Evolutionary conservation across 2,329 filamentous ascomycete genomes (phyloP), one percentile per base, ranked within the genome.

Genomic region (Volutella citrinella): DNA sequence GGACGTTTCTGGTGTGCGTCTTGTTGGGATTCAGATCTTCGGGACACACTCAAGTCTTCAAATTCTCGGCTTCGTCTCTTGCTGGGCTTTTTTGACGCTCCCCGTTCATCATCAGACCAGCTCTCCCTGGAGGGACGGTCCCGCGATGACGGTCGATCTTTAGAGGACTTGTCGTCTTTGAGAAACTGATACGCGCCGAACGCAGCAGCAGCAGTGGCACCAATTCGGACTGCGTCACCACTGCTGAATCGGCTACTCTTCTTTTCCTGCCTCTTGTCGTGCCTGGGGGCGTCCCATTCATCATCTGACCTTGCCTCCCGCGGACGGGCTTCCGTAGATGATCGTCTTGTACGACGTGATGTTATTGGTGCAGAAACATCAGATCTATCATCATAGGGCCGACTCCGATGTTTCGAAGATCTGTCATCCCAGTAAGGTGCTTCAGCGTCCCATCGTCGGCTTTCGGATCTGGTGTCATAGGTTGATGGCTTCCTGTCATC

Each of bases 61-160:
- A 23, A 27, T 18, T 27, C 28, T 12, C 34, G 29, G 16, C 32
- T 29, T 23, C 20, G 31, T 22, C 34, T 28, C n/a, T n/a, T n/a
- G n/a, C 52, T 61, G 15, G 53, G 55, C 40, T 53, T 55, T 37
- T 51, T 57, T 3, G 48, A 39, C n/a, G 40, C 31, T 13, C 56
- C 46, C 46, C 51, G 51, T 11, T 57, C 56, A 16, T 59, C 64
- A 12, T 53, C 46, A 22, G 38, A 34, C 8, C 42, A 45, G 13
- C 40, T 37, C n/a, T 52, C 46, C 25, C 52, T 32, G 19, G 40
- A 40, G 4, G 32, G 25, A 12, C 39, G 24, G 9, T 49, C 43
- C 30, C 29, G 30, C 9, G 48, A 49, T 20, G 48, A 47, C 17
- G 32, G 43, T 32, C 36, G 36, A 17, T 29, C 45, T 16, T 43